Conservation (phyloP, 768 basidiomycete genomes). For the Mycena albidolilacea region DNA sequence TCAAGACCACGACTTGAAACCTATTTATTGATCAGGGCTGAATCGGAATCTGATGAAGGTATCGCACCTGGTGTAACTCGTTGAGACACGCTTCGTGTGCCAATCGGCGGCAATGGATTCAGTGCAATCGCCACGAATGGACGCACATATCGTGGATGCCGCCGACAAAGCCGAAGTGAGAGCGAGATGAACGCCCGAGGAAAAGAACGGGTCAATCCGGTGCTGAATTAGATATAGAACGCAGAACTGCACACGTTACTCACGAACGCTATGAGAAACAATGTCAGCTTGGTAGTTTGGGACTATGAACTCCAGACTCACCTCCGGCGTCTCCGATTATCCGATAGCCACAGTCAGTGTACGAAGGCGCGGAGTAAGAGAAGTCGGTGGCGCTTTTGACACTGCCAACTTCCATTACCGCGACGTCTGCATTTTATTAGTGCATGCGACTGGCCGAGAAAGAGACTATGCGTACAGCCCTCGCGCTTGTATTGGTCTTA, state of each 20-base stretch:
- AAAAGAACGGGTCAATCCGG: slow-evolving; percentile 74
- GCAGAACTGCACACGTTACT: not conserved
- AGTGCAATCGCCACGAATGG: slow-evolving; percentile 64
- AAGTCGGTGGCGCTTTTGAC: slow-evolving; percentile 73
- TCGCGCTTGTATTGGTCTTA: slow-evolving; percentile 71
- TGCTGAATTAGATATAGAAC: not conserved
- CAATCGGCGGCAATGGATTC: slow-evolving; percentile 64
- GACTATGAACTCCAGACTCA: slow-evolving; percentile 43
- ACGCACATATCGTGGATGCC: slow-evolving; percentile 69
- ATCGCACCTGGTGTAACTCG: slow-evolving; percentile 69
- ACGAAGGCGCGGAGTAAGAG: slow-evolving; percentile 73
- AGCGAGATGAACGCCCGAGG: slow-evolving; percentile 75
- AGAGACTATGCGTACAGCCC: slow-evolving; percentile 62
- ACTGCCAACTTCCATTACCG: slow-evolving; percentile 55
- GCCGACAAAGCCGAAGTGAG: slow-evolving; percentile 75
- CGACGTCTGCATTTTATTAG: slow-evolving; percentile 54
- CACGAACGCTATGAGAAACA: slow-evolving; percentile 58
- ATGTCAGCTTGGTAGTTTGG: slow-evolving; percentile 8
- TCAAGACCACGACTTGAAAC: slow-evolving; percentile 80
- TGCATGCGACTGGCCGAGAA: not conserved
- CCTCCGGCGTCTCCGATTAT: slow-evolving; percentile 81
- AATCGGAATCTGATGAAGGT: not conserved
- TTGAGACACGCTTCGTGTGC: slow-evolving; percentile 70
- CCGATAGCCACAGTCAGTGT: slow-evolving; percentile 68
- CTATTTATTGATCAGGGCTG: slow-evolving; percentile 47